Percentiles rank a stretch among this genome's conserved stretches.
Conservation (phyloP, 2,329 filamentous ascomycete species). For the Blastomyces percursus region DNA sequence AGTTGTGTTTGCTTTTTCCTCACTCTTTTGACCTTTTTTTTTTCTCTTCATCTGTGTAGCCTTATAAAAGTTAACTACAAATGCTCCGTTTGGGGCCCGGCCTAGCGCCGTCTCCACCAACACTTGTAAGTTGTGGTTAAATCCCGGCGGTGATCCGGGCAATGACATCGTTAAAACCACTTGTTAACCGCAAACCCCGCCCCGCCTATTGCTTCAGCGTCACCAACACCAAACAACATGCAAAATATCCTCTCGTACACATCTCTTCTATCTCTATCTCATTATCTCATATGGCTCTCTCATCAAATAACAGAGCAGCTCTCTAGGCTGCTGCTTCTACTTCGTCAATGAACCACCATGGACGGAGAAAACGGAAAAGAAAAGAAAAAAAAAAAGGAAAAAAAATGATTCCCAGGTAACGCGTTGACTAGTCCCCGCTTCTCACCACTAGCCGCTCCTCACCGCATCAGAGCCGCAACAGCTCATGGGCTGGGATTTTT, state of each 20-base stretch:
- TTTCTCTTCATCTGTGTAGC: background rate
- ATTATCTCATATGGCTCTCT: background rate
- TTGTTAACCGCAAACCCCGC: background rate
- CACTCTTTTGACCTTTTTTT: background rate
- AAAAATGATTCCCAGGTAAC: background rate
- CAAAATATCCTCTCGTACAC: background rate
- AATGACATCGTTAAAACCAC: background rate
- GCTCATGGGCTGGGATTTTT: background rate
- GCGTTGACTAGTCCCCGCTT: background rate
- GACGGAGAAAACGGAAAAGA: background rate
- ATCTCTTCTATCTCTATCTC: background rate
- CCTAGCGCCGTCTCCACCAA: background rate
- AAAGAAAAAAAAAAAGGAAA: background rate
- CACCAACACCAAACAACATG: background rate
- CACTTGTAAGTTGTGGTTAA: background rate
- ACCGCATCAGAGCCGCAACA: background rate
- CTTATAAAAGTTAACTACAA: background rate
- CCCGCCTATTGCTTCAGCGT: background rate
- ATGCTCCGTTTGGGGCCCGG: background rate
- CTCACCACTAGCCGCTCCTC: constrained; percentile 1
- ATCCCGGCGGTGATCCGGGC: background rate
- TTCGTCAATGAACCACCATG: background rate
- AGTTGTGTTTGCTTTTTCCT: constrained; percentile 3
- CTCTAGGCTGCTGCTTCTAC: background rate
- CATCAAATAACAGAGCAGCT: background rate